Evolutionary conservation across 2,329 filamentous ascomycete species (phyloP), one percentile per base, ranked within the genome.

Genomic region (Colletotrichum echinochloae): DNA sequence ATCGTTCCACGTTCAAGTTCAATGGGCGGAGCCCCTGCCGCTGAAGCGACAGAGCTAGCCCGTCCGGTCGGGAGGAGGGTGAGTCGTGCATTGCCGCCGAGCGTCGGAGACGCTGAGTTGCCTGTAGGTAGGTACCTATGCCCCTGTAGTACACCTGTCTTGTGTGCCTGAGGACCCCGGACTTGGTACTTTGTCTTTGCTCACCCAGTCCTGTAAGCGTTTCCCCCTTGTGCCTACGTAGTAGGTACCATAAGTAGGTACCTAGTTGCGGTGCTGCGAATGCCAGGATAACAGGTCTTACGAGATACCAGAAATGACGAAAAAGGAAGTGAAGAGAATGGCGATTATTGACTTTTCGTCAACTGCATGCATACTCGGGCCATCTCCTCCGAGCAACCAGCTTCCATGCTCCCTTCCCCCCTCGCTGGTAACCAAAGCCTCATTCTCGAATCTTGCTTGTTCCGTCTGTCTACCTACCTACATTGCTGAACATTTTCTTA

Each of bases 1-100:
- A 68, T 71, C 68, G 68, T 71, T 71, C 68, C 68, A 71, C 68
- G 57, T 68, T 71, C 41, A 57, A 62, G 57, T 68, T 71, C 41
- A 57, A 62, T 71, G 54, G 57, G 46, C 46, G 56, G 64, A 52
- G 52, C 23, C 56, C 57, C 52, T 52, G 67, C 52, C 63, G 49
- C 65, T 63, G 65, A 56, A 55, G 49, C 56, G 54, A 60, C 61
- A 61, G 44, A 57, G 60, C 44, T 44, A 26, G 46, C 18, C 48
- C n/a, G 33, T n/a, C 57, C 33, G 44, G 61, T 56, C 44, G 56
- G 18, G 60, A 54, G 52, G 68, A 52, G 57, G 59, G 8, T 59
- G 64, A 68, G 68, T 51, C 28, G 55, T 55, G 59, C 30, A 62
- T 62, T 57, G 64, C 59, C 64, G 68, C 64, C 67, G 67, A 62